Base-by-base conservation (phyloP, 164 flowering plant species). In the Sextonia rubra region DNA sequence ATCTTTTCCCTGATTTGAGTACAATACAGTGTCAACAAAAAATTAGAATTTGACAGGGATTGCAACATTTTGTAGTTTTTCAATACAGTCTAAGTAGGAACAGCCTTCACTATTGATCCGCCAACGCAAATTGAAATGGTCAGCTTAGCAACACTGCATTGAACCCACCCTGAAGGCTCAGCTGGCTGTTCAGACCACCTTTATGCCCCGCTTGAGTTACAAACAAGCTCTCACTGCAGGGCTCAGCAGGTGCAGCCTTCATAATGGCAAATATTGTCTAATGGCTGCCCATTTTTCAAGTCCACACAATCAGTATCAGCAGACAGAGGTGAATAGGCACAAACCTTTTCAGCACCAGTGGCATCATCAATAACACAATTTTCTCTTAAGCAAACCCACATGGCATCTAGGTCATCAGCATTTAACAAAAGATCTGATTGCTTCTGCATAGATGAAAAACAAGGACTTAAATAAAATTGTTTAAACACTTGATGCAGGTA, bases 351-450 rank as follows among this genome's bases (percentile, higher is more conserved):
- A 47, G 99, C 97, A 70, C 94, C 93, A 76, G 98, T 95, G 66
- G 96, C 87, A 85, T 95, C 99, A 83, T 95, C 99, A 79, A 95
- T 89, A 37, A 95, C 97, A 85, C 99, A 95, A 74, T 95, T 92
- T 79, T 95, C 99, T 76, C 98, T 85, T 47, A 95, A 79, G 83
- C 98, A 93, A 77, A 87, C 93, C 98, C 99, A 95, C 98, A 95
- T 93, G 29, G 94, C 94, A 87, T 92, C 99, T 63, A 95, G 82
- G 83, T 93, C 99, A 81, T 95, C 99, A 65, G 97, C 92, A 82
- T 95, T 95, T 17, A 95, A 82, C 86, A 95, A 80, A 65, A 91
- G 91, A 80, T 95, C 99, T 17, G 99, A 89, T 81, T 95, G 96
- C 75, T 95, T 95, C 98, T 94, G 91, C 85, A 83, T 25, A 71